Conservation (phyloP, 2,329 filamentous ascomycete genomes). For the Dactylellina sp. region DNA sequence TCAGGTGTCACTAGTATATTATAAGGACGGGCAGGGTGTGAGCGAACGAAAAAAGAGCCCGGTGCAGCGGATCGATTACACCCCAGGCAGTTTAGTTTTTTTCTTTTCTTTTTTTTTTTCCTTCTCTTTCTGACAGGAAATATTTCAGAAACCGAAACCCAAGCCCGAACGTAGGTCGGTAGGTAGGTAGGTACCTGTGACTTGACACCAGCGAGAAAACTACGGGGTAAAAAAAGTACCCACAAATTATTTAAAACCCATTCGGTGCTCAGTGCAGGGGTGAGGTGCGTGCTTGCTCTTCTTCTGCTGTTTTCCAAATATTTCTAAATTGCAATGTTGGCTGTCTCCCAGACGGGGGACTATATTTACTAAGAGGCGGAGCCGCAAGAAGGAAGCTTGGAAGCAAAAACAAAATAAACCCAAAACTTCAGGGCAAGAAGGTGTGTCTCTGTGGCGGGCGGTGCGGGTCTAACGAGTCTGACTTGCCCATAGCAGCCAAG, state of each 20-base stretch:
- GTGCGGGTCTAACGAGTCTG: conserved; percentile 26
- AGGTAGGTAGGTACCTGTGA: conserved; percentile 5
- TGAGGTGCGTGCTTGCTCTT: conserved; percentile 21
- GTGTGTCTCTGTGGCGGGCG: conserved; percentile 12
- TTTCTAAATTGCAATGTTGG: conserved; percentile 33
- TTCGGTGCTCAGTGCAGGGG: not conserved
- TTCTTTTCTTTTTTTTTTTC: conserved; percentile 23
- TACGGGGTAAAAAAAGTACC: conserved; percentile 22
- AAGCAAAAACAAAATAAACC: too few relatives aligned
- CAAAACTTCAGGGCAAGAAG: conserved; percentile 16
- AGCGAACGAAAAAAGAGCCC: conserved; percentile 13
- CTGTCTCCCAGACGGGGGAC: conserved; percentile 17
- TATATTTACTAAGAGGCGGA: conserved; percentile 56
- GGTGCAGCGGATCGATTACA: conserved; percentile 17
- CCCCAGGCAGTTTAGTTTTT: conserved; percentile 33
- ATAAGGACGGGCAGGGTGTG: conserved; percentile 5
- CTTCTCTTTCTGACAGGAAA: conserved; percentile 42
- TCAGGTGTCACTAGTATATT: conserved; percentile 31
- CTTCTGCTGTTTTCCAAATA: conserved; percentile 29
- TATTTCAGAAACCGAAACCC: conserved; percentile 42
- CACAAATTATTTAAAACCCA: conserved; percentile 31
- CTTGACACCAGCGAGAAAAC: conserved; percentile 3
- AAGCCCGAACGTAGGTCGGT: conserved; percentile 28
- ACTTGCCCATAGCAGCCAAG: conserved; percentile 25
- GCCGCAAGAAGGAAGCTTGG: conserved; percentile 47